A percentile compares a stretch with the other conserved stretches of the same genome.
These are phyloP conservation scores for Zygoascus hellenicus DNA, from an alignment of 1,139 yeast genomes.

Conservation along the genomic window DNA sequence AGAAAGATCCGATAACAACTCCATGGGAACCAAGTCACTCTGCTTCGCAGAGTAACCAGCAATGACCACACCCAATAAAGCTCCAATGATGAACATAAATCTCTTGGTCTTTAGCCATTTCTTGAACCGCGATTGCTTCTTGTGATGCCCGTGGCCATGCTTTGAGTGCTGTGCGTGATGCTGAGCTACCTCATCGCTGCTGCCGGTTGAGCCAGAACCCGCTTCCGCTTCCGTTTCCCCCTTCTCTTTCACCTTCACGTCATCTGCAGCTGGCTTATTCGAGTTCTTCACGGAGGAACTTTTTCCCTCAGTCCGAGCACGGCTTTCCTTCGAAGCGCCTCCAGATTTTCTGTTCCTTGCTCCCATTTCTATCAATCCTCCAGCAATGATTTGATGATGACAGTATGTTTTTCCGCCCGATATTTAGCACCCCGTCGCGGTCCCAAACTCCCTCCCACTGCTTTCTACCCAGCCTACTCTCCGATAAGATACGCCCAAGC, in stretches of 20 bases:
- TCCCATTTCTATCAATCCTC: neutral
- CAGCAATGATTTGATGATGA: too few relatives aligned
- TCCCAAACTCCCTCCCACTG: too few relatives aligned
- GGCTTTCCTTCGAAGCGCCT: neutral
- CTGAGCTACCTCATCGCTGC: neutral
- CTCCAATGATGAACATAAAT: slow-evolving; percentile 48
- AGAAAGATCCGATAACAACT: slow-evolving; percentile 51
- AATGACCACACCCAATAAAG: slow-evolving; percentile 58
- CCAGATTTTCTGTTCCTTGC: neutral
- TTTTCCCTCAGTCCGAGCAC: neutral
- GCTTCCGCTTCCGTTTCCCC: neutral
- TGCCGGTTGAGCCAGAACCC: neutral
- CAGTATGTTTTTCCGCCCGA: too few relatives aligned
- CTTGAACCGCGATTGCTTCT: slow-evolving; percentile 13
- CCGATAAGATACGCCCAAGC: too few relatives aligned
- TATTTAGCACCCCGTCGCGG: too few relatives aligned
- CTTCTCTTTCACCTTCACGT: too few relatives aligned
- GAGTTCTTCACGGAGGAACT: neutral
- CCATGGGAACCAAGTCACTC: slow-evolving; percentile 38
- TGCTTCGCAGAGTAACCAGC: slow-evolving; percentile 62
- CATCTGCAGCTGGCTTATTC: too few relatives aligned
- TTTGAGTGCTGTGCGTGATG: neutral
- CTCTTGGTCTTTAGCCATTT: slow-evolving; percentile 23
- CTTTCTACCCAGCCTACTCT: too few relatives aligned
- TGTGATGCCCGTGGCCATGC: neutral